Evolutionary conservation across 208 protist species (phyloP), one percentile per base, ranked within the genome.

Genomic region (Trypanosoma boissoni): DNA sequence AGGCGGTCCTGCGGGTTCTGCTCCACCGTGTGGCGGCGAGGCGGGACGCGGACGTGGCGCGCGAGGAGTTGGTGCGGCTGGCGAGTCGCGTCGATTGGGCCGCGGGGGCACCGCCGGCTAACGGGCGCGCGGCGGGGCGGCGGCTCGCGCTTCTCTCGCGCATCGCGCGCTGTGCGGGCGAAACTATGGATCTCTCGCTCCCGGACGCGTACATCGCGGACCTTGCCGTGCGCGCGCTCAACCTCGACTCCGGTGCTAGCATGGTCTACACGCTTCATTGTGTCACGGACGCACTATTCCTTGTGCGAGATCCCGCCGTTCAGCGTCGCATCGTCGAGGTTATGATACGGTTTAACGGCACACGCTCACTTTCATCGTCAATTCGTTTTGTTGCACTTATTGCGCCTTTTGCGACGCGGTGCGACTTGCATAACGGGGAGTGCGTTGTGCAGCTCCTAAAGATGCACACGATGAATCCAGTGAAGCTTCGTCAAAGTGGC

Each of bases 341-440:
- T 4, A 62, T 72, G 29, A 41, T 88, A 16, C 55, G 29, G 12
- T 78, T 68, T 49, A 78, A 55, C 58, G 64, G 58, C 20, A 54
- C 50, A 14, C 10, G 46, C 14, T 66, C 57, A 28, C 48, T 48
- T 10, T 55, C 64, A 3, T 64, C 68, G 7, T 10, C 74, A 8
- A 69, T 71, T 16, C 61, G 69, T 16, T 88, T 87, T 63, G 34
- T 82, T 5, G 41, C 58, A 6, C 46, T 81, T 14, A 54, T 88
- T 39, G 61, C 75, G 0, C 64, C 66, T 2, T 32, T 68, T 3
- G 74, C 76, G 2, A 69, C 63, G 1, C 34, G 61, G 28, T 50
- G 73, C 37, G 14, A 44, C 14, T 51, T 77, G 16, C 31, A 65
- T 6, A 64, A 59, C 5, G n/a, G 55, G 14, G 73, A 66, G 16